These are phyloP conservation scores for Tuber calosporum DNA, from an alignment of 495 filamentous ascomycete genomes.

Conservation along the genomic window DNA sequence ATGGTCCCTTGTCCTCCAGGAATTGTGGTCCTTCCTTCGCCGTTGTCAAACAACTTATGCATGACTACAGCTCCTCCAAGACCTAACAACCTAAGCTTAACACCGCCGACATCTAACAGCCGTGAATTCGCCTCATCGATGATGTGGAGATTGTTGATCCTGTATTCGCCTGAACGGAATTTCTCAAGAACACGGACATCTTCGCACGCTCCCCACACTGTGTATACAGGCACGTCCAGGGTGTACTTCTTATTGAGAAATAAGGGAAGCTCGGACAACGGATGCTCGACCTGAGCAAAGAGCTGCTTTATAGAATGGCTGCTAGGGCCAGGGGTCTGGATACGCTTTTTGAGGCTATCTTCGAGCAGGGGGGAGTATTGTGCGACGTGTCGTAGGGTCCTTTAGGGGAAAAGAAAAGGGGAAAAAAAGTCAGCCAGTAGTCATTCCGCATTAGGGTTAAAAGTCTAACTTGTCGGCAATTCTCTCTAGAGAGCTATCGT, in stretches of 20 bases:
- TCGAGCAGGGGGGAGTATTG: conserved; percentile 94
- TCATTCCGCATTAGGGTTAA: conserved; percentile 6
- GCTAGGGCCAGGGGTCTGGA: conserved; percentile 49
- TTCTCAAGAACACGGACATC: conserved; percentile 97
- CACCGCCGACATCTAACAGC: conserved; percentile 84
- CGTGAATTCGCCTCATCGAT: conserved; percentile 96
- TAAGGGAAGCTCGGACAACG: conserved; percentile 86
- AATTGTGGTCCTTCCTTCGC: conserved; percentile 94
- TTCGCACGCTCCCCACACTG: conserved; percentile 98
- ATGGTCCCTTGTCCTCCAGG: conserved; percentile 98
- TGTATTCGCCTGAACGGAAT: conserved; percentile 96
- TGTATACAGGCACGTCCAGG: conserved; percentile 93
- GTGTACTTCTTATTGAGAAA: conserved; percentile 83
- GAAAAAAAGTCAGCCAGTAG: conserved; percentile 35
- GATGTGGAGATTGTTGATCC: conserved; percentile 93
- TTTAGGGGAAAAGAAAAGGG: conserved; percentile 43
- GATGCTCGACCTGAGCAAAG: conserved; percentile 56
- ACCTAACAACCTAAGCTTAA: conserved; percentile 90
- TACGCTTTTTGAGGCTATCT: conserved; percentile 78
- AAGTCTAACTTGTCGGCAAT: conserved; percentile 93
- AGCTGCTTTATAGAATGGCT: conserved; percentile 79
- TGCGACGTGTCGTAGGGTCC: conserved; percentile 94
- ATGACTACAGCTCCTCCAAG: conserved; percentile 96
- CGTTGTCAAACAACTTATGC: conserved; percentile 99
- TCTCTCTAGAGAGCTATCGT: conserved; percentile 86